A percentile compares a stretch with the other conserved stretches of the same genome.
Evolutionary conservation across 176 grass and related monocot species (phyloP).

Genomic region (Musa troglodytarum): DNA sequence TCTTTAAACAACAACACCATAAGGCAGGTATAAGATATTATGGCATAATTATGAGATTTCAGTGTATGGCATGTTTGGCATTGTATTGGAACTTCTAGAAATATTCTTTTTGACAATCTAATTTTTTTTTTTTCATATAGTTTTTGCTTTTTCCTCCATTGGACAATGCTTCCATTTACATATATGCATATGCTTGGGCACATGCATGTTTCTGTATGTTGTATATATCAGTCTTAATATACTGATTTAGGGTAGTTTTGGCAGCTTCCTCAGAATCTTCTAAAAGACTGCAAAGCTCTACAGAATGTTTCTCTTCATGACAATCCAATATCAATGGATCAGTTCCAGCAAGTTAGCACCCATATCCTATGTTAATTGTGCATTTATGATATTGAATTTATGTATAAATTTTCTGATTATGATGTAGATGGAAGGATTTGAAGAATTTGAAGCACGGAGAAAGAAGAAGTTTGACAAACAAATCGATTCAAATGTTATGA

Average conservation of each 20-base stretch:
- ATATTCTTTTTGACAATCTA: no score
- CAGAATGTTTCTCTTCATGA: conserved; percentile 78
- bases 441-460: conserved; percentile 68
- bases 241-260: conserved; percentile 7
- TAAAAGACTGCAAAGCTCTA: conserved; percentile 76
- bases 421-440: conserved; percentile 81
- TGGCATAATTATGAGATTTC: neutral
- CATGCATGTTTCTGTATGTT: no score
- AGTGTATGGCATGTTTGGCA: neutral
- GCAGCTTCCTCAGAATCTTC: conserved; percentile 70
- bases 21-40: conserved; percentile 36
- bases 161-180: no score
- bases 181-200: no score
- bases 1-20: conserved; percentile 78
- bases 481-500: conserved; percentile 93
- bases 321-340: conserved; percentile 74
- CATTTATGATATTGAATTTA: conserved; percentile 3
- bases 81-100: no score
- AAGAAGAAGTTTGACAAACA: conserved; percentile 91
- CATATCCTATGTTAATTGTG: neutral
- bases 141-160: no score
- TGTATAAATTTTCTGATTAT: neutral
- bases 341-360: conserved; percentile 66
- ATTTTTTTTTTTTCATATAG: no score
- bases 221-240: neutral